Evolutionary conservation across 75 land plant genomes (phyloP), one percentile per base, ranked within the genome.

Genomic region (Pseudotsuga menziesii): DNA sequence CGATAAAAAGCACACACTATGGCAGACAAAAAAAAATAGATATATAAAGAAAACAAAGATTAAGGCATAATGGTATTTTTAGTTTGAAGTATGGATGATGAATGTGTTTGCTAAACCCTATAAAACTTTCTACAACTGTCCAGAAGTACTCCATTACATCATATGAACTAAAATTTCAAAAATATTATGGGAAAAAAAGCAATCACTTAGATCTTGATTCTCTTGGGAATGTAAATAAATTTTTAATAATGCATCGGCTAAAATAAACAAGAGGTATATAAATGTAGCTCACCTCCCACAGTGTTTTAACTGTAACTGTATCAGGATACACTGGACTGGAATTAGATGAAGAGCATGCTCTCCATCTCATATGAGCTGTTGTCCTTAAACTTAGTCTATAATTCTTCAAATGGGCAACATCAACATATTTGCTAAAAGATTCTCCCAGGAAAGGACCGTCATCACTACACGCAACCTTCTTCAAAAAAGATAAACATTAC

Each of bases 221-320:
- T 67, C 71, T 35, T 66, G 19, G 6, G 44, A 22, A 36, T 35
- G 36, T 19, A 67, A 17, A 67, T 19, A 9, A 67, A 32, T 6
- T 36, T 22, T n/a, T 13, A 41, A 41, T 20, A 3, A 41, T 41
- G 4, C 23, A 54, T 5, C 23, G n/a, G 8, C 61, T 32, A 36
- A 76, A 12, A 77, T 8, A 23, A n/a, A 36, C 3, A 61, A 57
- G 75, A 13, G 3, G 16, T 74, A 20, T 25, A 58, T 20, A 74
- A 27, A 59, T 16, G 41, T 55, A 56, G 78, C 79, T 63, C 84
- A 94, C 97, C 97, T 94, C 89, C 97, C 97, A 94, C 59, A 94
- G 72, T 29, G 88, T 84, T 70, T 82, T 87, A 57, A 90, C 89
- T 70, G 92, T 89, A 72, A 87, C 83, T 61, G 81, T 76, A 36